These are phyloP conservation scores for Fusarium virguliforme DNA, from an alignment of 2,329 filamentous ascomycete species.

Conservation along the genomic window DNA sequence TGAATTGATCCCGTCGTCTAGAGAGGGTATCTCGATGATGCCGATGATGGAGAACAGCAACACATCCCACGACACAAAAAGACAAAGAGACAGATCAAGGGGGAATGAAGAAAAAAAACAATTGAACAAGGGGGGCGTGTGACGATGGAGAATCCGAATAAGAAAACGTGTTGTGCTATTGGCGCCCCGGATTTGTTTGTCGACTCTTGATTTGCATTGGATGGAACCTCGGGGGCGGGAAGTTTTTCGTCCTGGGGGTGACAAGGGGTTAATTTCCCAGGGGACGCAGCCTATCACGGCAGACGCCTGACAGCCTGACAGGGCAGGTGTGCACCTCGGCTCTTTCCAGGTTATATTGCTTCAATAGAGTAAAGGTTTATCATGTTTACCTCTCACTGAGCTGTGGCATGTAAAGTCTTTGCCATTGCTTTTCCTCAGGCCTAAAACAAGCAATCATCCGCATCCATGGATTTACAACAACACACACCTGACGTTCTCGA, in stretches of 20 bases:
- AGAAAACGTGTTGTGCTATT: conserved; percentile 52
- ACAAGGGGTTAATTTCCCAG: conserved; percentile 38
- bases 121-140: conserved; percentile 30
- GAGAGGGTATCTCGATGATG: neutral
- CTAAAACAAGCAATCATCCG: neutral
- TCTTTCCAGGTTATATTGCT: neutral
- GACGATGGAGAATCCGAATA: conserved; percentile 42
- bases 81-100: neutral
- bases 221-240: conserved; percentile 18
- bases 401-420: neutral
- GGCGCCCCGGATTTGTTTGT: conserved; percentile 30
- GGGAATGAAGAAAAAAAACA: conserved; percentile 13
- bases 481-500: neutral
- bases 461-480: neutral
- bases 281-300: conserved; percentile 41
- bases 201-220: conserved; percentile 19
- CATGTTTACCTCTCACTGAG: conserved; percentile 1
- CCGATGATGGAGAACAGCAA: conserved; percentile 9
- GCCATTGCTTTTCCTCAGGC: neutral
- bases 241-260: conserved; percentile 24
- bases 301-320: conserved; percentile 22
- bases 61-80: neutral
- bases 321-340: neutral
- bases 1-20: conserved; percentile 18
- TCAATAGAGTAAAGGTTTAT: conserved; percentile 3